Percentiles rank a stretch among this genome's conserved stretches.
phyloP scores from a whole-genome alignment of 345 rosid genomes.

The Gossypium ekmanianum region DNA sequence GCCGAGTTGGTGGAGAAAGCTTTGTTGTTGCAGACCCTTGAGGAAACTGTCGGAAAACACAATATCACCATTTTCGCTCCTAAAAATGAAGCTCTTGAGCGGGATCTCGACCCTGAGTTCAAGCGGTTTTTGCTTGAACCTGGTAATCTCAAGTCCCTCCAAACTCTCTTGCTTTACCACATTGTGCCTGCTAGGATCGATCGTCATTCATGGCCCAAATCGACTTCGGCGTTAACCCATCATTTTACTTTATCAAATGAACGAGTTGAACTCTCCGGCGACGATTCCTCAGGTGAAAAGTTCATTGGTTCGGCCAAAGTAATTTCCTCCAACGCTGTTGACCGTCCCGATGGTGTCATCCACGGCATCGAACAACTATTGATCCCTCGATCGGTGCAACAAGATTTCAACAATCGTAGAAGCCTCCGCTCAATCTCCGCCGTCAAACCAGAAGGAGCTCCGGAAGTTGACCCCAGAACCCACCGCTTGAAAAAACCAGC shows the following conservation, averaged over 20 bases:
- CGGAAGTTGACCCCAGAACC: conserved; percentile 65
- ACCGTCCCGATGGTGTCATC: conserved; percentile 72
- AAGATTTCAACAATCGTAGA: conserved; percentile 62
- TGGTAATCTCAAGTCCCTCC: conserved; percentile 63
- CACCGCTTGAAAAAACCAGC: conserved; percentile 54
- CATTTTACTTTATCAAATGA: conserved; percentile 39
- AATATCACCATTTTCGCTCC: conserved; percentile 76
- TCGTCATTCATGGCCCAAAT: conserved; percentile 32
- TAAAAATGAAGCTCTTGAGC: conserved; percentile 65
- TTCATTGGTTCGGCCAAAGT: conserved; percentile 42
- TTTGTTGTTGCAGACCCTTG: conserved; percentile 60
- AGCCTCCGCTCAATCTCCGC: conserved; percentile 66
- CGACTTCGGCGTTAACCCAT: conserved; percentile 18
- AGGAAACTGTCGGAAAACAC: conserved; percentile 52
- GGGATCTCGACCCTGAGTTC: conserved; percentile 68
- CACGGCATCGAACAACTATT: conserved; percentile 71
- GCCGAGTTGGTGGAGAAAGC: conserved; percentile 74
- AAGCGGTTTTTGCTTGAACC: conserved; percentile 77
- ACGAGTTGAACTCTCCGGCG: conserved; percentile 28
- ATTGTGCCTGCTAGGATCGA: conserved; percentile 50
- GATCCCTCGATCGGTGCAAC: conserved; percentile 67
- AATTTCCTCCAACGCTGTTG: conserved; percentile 35
- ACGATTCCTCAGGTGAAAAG: conserved; percentile 26
- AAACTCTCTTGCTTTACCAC: conserved; percentile 54
- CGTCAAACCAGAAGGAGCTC: conserved; percentile 68